Evolutionary conservation across 805 yeast species (phyloP), one percentile per base, ranked within the genome.

Genomic region (Starmerella stellata): DNA sequence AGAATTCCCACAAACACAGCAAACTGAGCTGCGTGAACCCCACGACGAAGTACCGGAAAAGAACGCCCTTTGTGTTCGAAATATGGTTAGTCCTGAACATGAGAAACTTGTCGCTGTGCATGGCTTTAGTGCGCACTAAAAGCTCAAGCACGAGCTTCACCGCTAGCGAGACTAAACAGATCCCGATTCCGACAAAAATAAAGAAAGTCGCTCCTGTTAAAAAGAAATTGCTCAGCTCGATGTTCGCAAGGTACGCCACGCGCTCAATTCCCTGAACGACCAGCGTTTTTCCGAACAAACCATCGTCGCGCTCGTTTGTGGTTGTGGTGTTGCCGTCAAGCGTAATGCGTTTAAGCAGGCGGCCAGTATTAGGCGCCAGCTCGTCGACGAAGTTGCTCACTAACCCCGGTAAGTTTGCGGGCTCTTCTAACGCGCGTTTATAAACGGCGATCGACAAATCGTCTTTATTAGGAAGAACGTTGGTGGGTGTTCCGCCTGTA

Each of bases 201-300:
- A 83, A 78, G 57, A 85, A 81, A 8, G 78, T 76, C 31, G 82
- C 71, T 39, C 85, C 81, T 0, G 98, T 90, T 62, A 85, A 64
- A 58, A 83, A 90, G 41, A 90, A 58, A 53, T 73, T 75, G 19
- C 95, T 76, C 48, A 87, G 68, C 60, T 90, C 98, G 48, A 90
- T 85, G 17, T 70, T 70, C 9, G 94, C 80, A 49, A 76, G 60
- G 55, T 64, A 90, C 0, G 95, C 75, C 5, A 87, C 95, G 61
- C 98, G 75, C 58, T 82, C 81, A 44, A 90, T 76, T 48, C 98
- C 98, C 54, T 93, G 72, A 38, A 90, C 62, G 29, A 87, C 75
- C 51, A 90, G 65, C 32, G 82, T 81, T 52, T 76, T 78, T 4
- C 77, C 62, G 2, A 76, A 60, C 35, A 77, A 58, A 30, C 68